These are phyloP conservation scores for Apophysomyces ossiformis DNA, from an alignment of 371 early-diverging fungal genomes.

Conservation along the genomic window DNA sequence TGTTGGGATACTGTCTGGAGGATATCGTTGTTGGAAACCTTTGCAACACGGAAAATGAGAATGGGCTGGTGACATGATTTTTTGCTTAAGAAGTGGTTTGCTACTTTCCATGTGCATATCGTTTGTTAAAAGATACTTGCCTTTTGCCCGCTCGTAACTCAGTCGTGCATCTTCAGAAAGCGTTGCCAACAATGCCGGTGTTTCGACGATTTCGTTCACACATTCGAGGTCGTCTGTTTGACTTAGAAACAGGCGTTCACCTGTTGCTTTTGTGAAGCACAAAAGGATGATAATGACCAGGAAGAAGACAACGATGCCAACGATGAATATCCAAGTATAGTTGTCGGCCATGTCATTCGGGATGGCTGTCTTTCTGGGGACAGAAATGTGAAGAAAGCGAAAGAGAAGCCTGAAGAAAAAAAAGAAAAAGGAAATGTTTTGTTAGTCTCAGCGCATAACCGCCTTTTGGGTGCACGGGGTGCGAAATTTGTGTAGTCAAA, in stretches of 20 bases:
- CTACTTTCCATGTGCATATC: too few relatives aligned
- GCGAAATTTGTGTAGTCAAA: too few relatives aligned
- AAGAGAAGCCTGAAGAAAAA: slow-evolving; percentile 8
- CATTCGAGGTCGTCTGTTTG: slow-evolving; percentile 40
- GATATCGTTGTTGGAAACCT: slow-evolving; percentile 59
- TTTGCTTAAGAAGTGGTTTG: neutral
- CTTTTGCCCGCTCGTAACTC: slow-evolving; percentile 55
- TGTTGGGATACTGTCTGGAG: slow-evolving; percentile 69
- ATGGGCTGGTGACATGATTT: neutral
- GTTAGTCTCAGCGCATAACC: neutral
- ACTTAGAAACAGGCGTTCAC: slow-evolving; percentile 41
- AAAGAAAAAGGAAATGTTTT: slow-evolving; percentile 13
- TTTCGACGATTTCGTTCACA: slow-evolving; percentile 39
- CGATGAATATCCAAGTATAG: slow-evolving; percentile 50
- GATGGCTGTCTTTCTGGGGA: neutral
- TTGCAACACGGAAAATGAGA: slow-evolving; percentile 14
- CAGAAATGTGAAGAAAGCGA: slow-evolving; percentile 2
- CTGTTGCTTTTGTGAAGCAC: slow-evolving; percentile 50
- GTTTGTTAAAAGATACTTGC: slow-evolving; percentile 21
- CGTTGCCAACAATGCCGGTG: slow-evolving; percentile 40
- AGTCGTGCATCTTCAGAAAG: slow-evolving; percentile 52
- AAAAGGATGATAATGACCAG: slow-evolving; percentile 43
- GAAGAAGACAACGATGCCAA: slow-evolving; percentile 53
- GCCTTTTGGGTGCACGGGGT: too few relatives aligned
- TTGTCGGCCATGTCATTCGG: slow-evolving; percentile 26